These are phyloP conservation scores for Fusarium nisikadoi DNA, from an alignment of 2,329 filamentous ascomycete species.

Conservation along the genomic window DNA sequence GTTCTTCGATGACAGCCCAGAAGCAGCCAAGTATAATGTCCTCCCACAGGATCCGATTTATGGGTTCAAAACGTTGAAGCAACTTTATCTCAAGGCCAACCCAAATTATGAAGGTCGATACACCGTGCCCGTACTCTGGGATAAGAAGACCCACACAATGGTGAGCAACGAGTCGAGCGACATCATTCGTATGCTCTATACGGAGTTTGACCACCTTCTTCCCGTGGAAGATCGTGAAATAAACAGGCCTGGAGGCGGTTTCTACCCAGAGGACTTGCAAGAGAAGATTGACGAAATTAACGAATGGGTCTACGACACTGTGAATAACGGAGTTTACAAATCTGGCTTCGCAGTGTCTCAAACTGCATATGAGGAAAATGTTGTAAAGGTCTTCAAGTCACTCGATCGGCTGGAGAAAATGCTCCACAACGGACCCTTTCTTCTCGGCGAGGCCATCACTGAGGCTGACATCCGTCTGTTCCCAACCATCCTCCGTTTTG, in stretches of 20 bases:
- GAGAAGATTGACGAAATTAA: constrained; percentile 72
- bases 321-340: constrained; percentile 63
- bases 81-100: constrained; percentile 77
- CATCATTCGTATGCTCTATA: constrained; percentile 86
- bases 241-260: constrained; percentile 61
- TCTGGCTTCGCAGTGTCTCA: constrained; percentile 75
- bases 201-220: constrained; percentile 73
- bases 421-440: constrained; percentile 63
- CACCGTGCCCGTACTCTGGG: constrained; percentile 79
- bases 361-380: constrained; percentile 71
- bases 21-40: constrained; percentile 42
- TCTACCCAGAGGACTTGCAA: constrained; percentile 65
- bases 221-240: constrained; percentile 63
- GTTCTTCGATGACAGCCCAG: constrained; percentile 60
- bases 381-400: constrained; percentile 69
- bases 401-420: constrained; percentile 72
- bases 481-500: constrained; percentile 74
- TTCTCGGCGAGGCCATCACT: constrained; percentile 72
- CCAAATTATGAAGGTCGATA: constrained; percentile 75
- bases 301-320: constrained; percentile 70
- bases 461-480: constrained; percentile 76
- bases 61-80: constrained; percentile 71
- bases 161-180: constrained; percentile 87
- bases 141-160: constrained; percentile 74
- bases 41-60: constrained; percentile 70